These are phyloP conservation scores for Thelonectria rubi DNA, from an alignment of 2,329 filamentous ascomycete species.

Conservation along the genomic window DNA sequence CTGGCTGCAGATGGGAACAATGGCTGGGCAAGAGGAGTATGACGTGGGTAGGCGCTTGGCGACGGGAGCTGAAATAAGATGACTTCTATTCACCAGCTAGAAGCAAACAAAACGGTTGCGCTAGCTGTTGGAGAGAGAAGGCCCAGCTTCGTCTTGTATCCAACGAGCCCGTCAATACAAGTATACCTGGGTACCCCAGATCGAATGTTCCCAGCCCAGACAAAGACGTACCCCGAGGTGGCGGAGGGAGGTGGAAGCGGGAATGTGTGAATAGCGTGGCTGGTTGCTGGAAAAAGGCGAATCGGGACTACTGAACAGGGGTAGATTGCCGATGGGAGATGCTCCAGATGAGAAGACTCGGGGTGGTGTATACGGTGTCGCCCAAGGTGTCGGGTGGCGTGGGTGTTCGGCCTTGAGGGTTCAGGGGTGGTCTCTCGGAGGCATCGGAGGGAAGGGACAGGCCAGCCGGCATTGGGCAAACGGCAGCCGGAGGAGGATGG, in stretches of 20 bases:
- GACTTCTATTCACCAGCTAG: slow-evolving; percentile 1
- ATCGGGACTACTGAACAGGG: background rate
- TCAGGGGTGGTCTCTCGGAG: slow-evolving; percentile 11
- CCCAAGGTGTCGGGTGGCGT: too few relatives aligned
- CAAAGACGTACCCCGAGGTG: background rate
- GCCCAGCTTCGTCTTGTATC: background rate
- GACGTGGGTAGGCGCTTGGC: background rate
- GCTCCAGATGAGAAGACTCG: background rate
- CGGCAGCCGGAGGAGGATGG: slow-evolving; percentile 38
- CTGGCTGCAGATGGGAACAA: background rate
- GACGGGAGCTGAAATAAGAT: background rate
- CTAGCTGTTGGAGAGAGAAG: background rate
- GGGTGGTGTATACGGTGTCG: background rate
- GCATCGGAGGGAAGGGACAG: slow-evolving; percentile 16
- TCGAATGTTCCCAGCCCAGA: background rate
- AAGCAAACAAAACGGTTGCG: background rate
- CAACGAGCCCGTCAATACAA: background rate
- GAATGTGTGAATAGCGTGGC: background rate
- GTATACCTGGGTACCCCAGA: too few relatives aligned
- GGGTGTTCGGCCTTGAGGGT: background rate
- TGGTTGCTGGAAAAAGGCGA: background rate
- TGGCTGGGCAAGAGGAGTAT: background rate
- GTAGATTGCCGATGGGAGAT: background rate
- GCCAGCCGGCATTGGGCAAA: slow-evolving; percentile 36
- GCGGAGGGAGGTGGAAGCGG: slow-evolving; percentile 11